Percentiles rank a stretch among this genome's conserved stretches.
Conservation (phyloP, 768 basidiomycete species). For the Phlebiopsis gigantea region DNA sequence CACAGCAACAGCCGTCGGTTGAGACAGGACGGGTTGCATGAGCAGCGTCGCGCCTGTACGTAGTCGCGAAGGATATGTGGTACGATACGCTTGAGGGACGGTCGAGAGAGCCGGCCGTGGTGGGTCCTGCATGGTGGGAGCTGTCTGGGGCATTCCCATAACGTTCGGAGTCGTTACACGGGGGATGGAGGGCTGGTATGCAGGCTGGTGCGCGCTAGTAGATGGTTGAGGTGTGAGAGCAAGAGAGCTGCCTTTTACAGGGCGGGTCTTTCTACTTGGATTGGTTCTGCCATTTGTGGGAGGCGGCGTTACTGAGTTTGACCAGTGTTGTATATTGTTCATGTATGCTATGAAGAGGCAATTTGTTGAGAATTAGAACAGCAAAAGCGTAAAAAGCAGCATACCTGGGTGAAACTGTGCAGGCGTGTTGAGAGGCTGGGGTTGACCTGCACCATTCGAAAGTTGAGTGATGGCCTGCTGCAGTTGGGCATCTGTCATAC, state of each 20-base stretch:
- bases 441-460: conserved; percentile 24
- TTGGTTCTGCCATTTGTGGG: conserved; percentile 39
- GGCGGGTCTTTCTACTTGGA: conserved; percentile 32
- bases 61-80: conserved; percentile 86
- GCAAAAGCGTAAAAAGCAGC: not conserved
- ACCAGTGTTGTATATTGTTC: conserved; percentile 71
- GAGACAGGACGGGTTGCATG: conserved; percentile 75
- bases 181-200: conserved; percentile 11
- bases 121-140: conserved; percentile 6
- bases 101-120: conserved; percentile 42
- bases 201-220: conserved; percentile 31
- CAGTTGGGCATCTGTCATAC: conserved; percentile 59
- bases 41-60: conserved; percentile 86
- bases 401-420: conserved; percentile 25
- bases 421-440: conserved; percentile 30
- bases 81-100: conserved; percentile 62
- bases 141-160: conserved; percentile 12
- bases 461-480: conserved; percentile 56
- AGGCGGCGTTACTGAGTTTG: conserved; percentile 50
- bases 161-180: conserved; percentile 13
- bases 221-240: conserved; percentile 25
- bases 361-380: not conserved
- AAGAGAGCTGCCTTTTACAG: conserved; percentile 38
- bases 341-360: conserved; percentile 40
- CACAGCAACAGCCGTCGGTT: conserved; percentile 28